phyloP scores from a whole-genome alignment of 306 rosid species.

The Fragaria iinumae region DNA sequence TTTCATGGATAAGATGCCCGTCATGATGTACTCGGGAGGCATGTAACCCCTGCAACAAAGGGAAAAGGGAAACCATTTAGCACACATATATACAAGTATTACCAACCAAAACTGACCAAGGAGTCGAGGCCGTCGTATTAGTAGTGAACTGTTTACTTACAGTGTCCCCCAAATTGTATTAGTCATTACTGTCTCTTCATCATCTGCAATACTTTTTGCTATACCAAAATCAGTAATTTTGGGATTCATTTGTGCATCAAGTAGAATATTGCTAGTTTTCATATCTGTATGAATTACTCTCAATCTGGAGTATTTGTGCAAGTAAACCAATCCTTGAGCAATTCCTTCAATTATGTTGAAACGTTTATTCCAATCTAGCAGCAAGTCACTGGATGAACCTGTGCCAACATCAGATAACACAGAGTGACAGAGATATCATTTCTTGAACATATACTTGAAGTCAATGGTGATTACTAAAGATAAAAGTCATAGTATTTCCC shows the following conservation, averaged over 20 bases:
- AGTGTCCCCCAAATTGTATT: background rate
- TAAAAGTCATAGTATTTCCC: background rate
- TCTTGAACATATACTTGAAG: background rate
- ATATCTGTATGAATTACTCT: background rate
- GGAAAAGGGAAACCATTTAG: background rate
- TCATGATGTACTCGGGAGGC: background rate
- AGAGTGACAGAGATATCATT: background rate
- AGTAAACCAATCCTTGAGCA: conserved; percentile 6
- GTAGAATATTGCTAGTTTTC: background rate
- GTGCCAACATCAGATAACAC: background rate
- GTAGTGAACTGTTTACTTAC: background rate
- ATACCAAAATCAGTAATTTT: background rate
- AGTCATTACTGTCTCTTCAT: background rate
- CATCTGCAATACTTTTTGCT: background rate
- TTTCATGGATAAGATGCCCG: background rate
- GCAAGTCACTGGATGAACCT: background rate
- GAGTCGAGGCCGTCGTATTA: background rate
- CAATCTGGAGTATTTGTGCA: background rate
- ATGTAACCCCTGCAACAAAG: background rate
- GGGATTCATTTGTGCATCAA: background rate
- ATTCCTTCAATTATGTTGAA: conserved; percentile 9
- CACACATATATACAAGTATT: background rate
- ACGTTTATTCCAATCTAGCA: background rate
- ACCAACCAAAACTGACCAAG: background rate
- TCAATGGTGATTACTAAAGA: background rate